Percentiles rank a stretch among this genome's conserved stretches.
Evolutionary conservation across 352 stramenopile genomes (phyloP).

Genomic region (Pythium brachiatum): DNA sequence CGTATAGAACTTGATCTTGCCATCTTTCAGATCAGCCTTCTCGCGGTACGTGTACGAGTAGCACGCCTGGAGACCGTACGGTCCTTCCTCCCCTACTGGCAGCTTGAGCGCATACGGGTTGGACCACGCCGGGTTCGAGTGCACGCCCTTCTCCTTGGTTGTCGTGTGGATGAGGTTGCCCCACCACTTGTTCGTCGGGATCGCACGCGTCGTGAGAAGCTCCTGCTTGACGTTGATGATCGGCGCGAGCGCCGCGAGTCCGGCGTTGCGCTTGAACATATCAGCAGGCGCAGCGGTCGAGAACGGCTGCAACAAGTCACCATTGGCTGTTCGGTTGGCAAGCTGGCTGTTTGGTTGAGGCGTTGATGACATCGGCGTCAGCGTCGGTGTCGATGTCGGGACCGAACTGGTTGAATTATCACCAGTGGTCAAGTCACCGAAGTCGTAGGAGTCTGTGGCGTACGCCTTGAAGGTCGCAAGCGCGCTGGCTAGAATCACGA

Average conservation of each 20-base stretch:
- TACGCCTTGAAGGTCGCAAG: not conserved
- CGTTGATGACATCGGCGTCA: not conserved
- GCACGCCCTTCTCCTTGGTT: conserved; percentile 33
- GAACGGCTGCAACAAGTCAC: conserved; percentile 39
- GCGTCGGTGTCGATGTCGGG: not conserved
- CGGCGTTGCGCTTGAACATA: conserved; percentile 44
- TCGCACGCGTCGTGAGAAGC: conserved; percentile 38
- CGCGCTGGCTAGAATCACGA: not conserved
- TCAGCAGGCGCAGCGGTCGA: conserved; percentile 37
- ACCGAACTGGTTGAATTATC: not conserved
- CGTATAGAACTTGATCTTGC: conserved; percentile 54
- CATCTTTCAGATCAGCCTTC: conserved; percentile 40
- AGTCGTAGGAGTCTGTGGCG: not conserved
- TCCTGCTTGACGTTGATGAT: conserved; percentile 61
- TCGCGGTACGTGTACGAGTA: conserved; percentile 65
- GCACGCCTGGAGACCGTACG: conserved; percentile 50
- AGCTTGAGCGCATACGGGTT: conserved; percentile 72
- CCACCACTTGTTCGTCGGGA: conserved; percentile 86
- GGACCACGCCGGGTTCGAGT: conserved; percentile 51
- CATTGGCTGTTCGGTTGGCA: not conserved
- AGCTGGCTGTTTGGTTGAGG: not conserved
- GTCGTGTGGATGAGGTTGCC: conserved; percentile 68
- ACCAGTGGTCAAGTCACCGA: not conserved
- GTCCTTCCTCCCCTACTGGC: conserved; percentile 30
- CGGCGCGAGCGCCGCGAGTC: conserved; percentile 42